phyloP scores from a whole-genome alignment of 176 grass and related monocot genomes.

The Sorghum bicolor region DNA sequence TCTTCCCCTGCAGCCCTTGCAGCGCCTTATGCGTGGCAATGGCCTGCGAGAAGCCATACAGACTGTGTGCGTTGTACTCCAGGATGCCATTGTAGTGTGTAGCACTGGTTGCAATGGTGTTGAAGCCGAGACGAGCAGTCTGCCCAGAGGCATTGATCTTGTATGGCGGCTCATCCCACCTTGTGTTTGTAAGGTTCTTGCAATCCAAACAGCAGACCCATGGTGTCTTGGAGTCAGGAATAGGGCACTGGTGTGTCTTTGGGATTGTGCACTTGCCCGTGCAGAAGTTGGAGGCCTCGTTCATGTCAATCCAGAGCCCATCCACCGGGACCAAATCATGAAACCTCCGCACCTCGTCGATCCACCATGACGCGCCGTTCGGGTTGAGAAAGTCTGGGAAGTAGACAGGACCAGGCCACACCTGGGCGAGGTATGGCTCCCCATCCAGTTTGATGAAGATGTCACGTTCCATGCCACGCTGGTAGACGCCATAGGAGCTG shows the following conservation, averaged over 20 bases:
- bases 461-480: conserved; percentile 64
- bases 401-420: conserved; percentile 93
- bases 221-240: conserved; percentile 51
- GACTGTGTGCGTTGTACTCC: conserved; percentile 82
- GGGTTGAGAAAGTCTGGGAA: conserved; percentile 91
- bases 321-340: conserved; percentile 78
- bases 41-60: conserved; percentile 88
- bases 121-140: conserved; percentile 63
- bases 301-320: conserved; percentile 98
- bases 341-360: conserved; percentile 82
- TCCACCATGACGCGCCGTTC: conserved; percentile 71
- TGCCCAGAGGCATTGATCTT: conserved; percentile 90
- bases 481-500: conserved; percentile 68
- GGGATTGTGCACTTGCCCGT: conserved; percentile 82
- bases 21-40: conserved; percentile 78
- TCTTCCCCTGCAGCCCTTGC: conserved; percentile 59
- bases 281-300: conserved; percentile 95
- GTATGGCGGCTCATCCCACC: conserved; percentile 91
- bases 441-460: conserved; percentile 86
- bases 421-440: conserved; percentile 78
- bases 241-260: conserved; percentile 50
- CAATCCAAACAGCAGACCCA: conserved; percentile 96
- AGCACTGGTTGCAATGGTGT: conserved; percentile 76
- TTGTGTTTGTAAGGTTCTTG: conserved; percentile 87
- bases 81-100: conserved; percentile 67